A percentile compares a stretch with the other conserved stretches of the same genome.
phyloP scores from a whole-genome alignment of 2,329 filamentous ascomycete genomes.

The Cytospora mali region DNA sequence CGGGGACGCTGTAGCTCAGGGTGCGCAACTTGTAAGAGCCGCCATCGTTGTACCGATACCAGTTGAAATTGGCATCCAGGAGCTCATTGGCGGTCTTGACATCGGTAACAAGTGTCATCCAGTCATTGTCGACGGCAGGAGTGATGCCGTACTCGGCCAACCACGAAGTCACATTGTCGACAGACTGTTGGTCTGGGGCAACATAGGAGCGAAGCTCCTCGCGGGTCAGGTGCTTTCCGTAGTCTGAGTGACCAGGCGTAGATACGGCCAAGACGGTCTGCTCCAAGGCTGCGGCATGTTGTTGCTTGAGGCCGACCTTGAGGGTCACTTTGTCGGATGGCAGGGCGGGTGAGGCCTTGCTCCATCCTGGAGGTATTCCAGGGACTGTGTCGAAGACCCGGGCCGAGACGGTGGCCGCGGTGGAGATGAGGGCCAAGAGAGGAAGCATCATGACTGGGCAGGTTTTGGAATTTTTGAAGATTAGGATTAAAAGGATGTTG shows the following conservation, averaged over 20 bases:
- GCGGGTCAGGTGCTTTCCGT: constrained; percentile 65
- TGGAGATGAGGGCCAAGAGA: constrained; percentile 32
- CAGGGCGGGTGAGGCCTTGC: constrained; percentile 38
- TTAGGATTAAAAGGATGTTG: no score
- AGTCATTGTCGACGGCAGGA: constrained; percentile 55
- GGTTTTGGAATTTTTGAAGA: no score
- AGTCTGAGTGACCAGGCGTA: constrained; percentile 58
- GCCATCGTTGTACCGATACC: constrained; percentile 52
- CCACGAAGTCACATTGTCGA: constrained; percentile 57
- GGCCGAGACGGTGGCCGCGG: constrained; percentile 33
- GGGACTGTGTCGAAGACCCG: constrained; percentile 42
- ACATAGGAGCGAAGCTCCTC: constrained; percentile 59
- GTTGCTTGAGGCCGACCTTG: constrained; percentile 52
- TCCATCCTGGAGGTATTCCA: constrained; percentile 44
- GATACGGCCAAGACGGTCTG: constrained; percentile 63
- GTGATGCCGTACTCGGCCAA: constrained; percentile 52
- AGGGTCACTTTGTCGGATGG: constrained; percentile 48
- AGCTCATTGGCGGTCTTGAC: constrained; percentile 56
- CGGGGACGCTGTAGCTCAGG: constrained; percentile 63
- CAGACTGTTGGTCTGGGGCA: constrained; percentile 52
- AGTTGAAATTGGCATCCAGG: constrained; percentile 59
- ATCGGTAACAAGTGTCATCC: constrained; percentile 61
- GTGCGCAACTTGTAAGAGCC: constrained; percentile 52
- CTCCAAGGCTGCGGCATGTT: constrained; percentile 55
- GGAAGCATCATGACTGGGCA: constrained; percentile 30